These are phyloP conservation scores for Trichosanthes truncata DNA, from an alignment of 306 rosid species.

Conservation along the genomic window DNA sequence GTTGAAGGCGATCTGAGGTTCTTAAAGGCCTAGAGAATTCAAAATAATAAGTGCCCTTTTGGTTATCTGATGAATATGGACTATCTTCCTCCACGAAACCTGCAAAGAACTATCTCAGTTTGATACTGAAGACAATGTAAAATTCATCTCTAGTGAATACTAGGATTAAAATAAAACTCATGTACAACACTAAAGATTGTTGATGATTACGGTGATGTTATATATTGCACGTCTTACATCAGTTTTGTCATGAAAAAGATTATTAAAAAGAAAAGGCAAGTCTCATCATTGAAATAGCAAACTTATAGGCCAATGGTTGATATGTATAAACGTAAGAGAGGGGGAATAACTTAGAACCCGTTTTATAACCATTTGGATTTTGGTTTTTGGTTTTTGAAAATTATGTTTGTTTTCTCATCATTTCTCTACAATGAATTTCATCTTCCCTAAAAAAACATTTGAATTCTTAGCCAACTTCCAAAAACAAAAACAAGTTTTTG, in stretches of 20 bases:
- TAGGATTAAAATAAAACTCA: neutral
- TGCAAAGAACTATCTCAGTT: slow-evolving; percentile 16
- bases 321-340: neutral
- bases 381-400: too few relatives aligned
- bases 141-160: neutral
- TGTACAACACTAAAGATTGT: neutral
- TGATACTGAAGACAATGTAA: neutral
- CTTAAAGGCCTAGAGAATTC: slow-evolving; percentile 95
- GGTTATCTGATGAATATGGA: slow-evolving; percentile 65
- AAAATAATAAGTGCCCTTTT: slow-evolving; percentile 68
- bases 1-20: slow-evolving; percentile 92
- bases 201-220: neutral
- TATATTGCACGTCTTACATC: neutral
- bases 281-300: neutral
- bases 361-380: too few relatives aligned
- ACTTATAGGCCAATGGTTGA: neutral
- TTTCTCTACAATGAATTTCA: too few relatives aligned
- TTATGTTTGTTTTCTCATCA: too few relatives aligned
- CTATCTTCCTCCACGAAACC: slow-evolving; percentile 80
- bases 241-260: neutral
- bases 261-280: neutral
- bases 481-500: too few relatives aligned
- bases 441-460: too few relatives aligned
- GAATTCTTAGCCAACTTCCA: too few relatives aligned
- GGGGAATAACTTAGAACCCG: neutral